Conservation (phyloP, 2,329 filamentous ascomycete species). For the Trichophyton benhamiae region DNA sequence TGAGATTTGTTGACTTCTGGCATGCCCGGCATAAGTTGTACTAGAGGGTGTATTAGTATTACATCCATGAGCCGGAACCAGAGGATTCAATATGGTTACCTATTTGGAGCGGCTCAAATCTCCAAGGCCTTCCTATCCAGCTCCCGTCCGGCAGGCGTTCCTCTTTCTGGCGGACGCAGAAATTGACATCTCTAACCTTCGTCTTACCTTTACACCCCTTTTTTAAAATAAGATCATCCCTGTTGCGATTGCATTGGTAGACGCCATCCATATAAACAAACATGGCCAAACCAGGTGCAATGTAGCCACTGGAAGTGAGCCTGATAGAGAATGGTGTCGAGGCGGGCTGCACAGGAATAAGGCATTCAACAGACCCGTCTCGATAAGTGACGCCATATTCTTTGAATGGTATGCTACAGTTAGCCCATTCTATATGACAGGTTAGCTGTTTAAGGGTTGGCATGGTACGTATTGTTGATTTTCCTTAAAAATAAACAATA, state of each 20-base stretch:
- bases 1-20: constrained; percentile 9
- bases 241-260: constrained; percentile 47
- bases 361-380: constrained; percentile 42
- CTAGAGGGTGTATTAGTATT: background rate
- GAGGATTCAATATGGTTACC: constrained; percentile 24
- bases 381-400: constrained; percentile 41
- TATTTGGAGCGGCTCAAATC: constrained; percentile 39
- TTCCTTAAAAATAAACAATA: background rate
- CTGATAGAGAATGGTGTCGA: constrained; percentile 39
- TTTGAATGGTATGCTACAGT: constrained; percentile 32
- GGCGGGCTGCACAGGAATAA: constrained; percentile 38
- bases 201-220: constrained; percentile 14
- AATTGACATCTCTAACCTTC: constrained; percentile 33
- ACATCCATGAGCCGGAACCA: background rate
- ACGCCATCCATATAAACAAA: constrained; percentile 47
- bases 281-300: constrained; percentile 42
- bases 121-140: constrained; percentile 43
- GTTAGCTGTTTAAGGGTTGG: constrained; percentile 42
- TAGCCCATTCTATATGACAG: constrained; percentile 40
- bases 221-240: constrained; percentile 25
- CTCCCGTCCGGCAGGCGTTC: constrained; percentile 34
- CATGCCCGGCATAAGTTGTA: constrained; percentile 6
- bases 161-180: constrained; percentile 43
- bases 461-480: constrained; percentile 27
- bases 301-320: constrained; percentile 39